Conservation (phyloP, 805 yeast genomes). For the Kregervanrija fluxuum region DNA sequence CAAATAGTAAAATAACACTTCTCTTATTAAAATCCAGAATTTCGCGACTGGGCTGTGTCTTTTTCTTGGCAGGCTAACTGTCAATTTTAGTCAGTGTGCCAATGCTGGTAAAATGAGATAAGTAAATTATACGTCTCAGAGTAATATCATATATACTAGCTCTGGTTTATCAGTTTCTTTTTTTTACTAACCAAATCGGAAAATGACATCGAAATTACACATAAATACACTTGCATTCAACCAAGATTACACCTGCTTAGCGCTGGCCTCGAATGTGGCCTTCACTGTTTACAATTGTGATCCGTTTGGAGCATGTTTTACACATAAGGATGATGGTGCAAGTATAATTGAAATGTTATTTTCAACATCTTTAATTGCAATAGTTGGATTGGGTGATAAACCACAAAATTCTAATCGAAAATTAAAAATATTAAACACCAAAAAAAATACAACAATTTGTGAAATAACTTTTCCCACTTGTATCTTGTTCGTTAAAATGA, state of each 20-base stretch:
- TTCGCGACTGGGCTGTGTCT: too few relatives aligned
- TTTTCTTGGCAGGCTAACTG: too few relatives aligned
- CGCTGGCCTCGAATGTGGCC: slow-evolving; percentile 58
- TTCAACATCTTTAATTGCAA: slow-evolving; percentile 77
- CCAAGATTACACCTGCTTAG: slow-evolving; percentile 81
- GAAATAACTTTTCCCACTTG: slow-evolving; percentile 81
- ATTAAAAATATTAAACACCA: slow-evolving; percentile 76
- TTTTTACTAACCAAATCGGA: too few relatives aligned
- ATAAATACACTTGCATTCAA: slow-evolving; percentile 43
- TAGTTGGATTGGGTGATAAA: slow-evolving; percentile 72
- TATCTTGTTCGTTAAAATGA: slow-evolving; percentile 66
- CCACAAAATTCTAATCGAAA: slow-evolving; percentile 71
- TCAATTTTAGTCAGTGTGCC: too few relatives aligned
- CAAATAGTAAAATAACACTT: too few relatives aligned
- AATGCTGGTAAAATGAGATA: too few relatives aligned
- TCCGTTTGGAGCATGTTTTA: slow-evolving; percentile 72
- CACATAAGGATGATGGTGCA: slow-evolving; percentile 42
- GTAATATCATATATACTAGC: too few relatives aligned
- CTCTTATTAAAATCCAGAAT: too few relatives aligned
- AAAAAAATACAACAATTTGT: slow-evolving; percentile 67
- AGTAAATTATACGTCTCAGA: too few relatives aligned
- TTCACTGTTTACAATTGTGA: slow-evolving; percentile 80
- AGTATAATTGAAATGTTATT: slow-evolving; percentile 86
- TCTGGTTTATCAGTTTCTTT: too few relatives aligned
- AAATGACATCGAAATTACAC: neutral